These are phyloP conservation scores for Cutaneotrichosporon spelunceum DNA, from an alignment of 1,284 basidiomycete genomes.

Conservation along the genomic window DNA sequence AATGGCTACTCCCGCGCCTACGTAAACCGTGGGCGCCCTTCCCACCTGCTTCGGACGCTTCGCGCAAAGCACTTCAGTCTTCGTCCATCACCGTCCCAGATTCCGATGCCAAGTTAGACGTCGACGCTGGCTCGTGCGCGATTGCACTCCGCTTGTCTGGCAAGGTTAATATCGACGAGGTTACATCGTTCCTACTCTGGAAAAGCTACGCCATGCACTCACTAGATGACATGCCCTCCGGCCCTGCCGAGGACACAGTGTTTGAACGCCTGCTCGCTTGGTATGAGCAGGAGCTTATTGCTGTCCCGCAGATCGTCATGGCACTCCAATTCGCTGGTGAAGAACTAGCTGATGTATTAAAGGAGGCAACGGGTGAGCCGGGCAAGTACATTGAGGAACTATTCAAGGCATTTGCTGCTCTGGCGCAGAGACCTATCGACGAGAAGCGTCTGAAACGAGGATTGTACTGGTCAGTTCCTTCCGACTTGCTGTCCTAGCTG, in stretches of 20 bases:
- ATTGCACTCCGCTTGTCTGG: constrained; percentile 31
- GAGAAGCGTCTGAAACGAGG: constrained; percentile 23
- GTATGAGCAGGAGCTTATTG: constrained; percentile 39
- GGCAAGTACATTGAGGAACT: constrained; percentile 38
- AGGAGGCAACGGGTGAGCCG: constrained; percentile 32
- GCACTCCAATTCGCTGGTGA: constrained; percentile 23
- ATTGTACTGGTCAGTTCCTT: constrained; percentile 35
- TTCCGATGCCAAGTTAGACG: constrained; percentile 18
- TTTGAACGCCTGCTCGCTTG: constrained; percentile 35
- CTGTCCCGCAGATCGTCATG: constrained; percentile 36
- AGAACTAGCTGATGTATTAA: constrained; percentile 27
- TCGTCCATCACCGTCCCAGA: constrained; percentile 26
- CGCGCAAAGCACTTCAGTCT: constrained; percentile 21
- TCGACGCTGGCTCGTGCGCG: constrained; percentile 27
- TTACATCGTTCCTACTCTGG: constrained; percentile 30
- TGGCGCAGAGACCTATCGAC: constrained; percentile 35
- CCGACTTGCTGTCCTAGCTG: not conserved
- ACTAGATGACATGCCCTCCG: constrained; percentile 25
- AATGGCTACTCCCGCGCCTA: constrained; percentile 31
- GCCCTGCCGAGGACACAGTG: constrained; percentile 25
- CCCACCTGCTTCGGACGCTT: constrained; percentile 19
- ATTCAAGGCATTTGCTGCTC: constrained; percentile 37
- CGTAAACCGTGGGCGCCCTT: constrained; percentile 36
- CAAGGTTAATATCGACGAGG: constrained; percentile 27
- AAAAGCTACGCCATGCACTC: constrained; percentile 38